These are phyloP conservation scores for Oryza australiensis DNA, from an alignment of 176 grass and related monocot genomes.

Conservation along the genomic window DNA sequence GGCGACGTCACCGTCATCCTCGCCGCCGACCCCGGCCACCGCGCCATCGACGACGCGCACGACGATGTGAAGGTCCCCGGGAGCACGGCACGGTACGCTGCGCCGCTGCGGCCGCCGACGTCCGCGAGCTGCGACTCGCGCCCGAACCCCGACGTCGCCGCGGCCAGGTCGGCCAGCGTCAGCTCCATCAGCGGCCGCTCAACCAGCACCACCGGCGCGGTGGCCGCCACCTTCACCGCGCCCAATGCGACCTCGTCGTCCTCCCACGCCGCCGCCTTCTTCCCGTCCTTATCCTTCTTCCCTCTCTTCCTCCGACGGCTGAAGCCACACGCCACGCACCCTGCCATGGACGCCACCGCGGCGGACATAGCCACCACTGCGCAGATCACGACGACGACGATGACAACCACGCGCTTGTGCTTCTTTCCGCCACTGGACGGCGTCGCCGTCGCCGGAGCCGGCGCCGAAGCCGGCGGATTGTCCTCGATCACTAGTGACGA, in stretches of 20 bases:
- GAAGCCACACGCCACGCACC: constrained; percentile 25
- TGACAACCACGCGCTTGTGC: background rate
- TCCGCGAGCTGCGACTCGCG: constrained; percentile 80
- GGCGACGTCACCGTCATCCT: background rate
- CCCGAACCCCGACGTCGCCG: constrained; percentile 81
- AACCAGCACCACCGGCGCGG: constrained; percentile 69
- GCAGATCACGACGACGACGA: constrained; percentile 11
- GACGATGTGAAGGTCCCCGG: constrained; percentile 68
- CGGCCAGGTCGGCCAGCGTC: constrained; percentile 70
- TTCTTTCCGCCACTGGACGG: background rate
- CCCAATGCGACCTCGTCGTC: constrained; percentile 55
- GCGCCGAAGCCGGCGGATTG: background rate
- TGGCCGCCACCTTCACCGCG: constrained; percentile 42
- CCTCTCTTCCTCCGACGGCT: background rate
- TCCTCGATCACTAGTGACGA: background rate
- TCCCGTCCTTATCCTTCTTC: constrained; percentile 31
- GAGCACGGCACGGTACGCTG: constrained; percentile 76
- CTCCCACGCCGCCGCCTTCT: constrained; percentile 22
- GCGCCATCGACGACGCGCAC: constrained; percentile 62
- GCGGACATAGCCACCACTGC: background rate
- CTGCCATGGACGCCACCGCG: background rate
- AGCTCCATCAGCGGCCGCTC: constrained; percentile 80
- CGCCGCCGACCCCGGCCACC: background rate
- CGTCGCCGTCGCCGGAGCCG: background rate
- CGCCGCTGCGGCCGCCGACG: constrained; percentile 52